Base-by-base conservation (phyloP, 2,329 filamentous ascomycete species). In the Ceratocystis variospora region DNA sequence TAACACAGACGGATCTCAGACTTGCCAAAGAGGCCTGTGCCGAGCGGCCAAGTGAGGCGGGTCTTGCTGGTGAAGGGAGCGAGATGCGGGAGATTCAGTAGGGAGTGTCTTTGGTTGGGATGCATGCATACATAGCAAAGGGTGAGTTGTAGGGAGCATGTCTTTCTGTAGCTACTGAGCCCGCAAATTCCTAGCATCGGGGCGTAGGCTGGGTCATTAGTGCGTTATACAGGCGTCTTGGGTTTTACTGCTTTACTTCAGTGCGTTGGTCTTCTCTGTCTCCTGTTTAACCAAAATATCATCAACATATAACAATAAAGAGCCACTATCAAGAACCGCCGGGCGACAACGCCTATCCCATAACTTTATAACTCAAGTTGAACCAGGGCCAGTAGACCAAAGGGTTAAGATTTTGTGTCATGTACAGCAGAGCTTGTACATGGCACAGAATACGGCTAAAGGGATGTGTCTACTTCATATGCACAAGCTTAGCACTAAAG, bases 1-100 rank as follows among this genome's bases (percentile, higher is more conserved):
- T 96, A 69, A 86, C 80, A 48, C 79, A 81, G 68, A 80, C 81
- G 66, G 92, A 96, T 71, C 79, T 96, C 70, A 81, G 87, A 71
- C 77, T 87, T 66, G 92, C 90, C 3, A 87, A 81, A 73, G 86
- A 90, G 72, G 86, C 67, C 15, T 59, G 55, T 19, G 55, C 55
- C 4, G 55, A 59, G n/a, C 31, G 17, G 33, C 28, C 15, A 7
- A 33, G 3, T 10, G 17, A n/a, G 28, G 28, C 6, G 15, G 28
- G 3, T 2, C 25, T n/a, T 31, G 55, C 3, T n/a, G 44, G 25
- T 10, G 37, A 12, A 8, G 46, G 61, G 4, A 15, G 7, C 8
- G 61, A 46, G 28, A 62, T 45, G 44, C 37, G 37, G n/a, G 37
- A 62, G 44, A 25, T 25, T 5, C 37, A 62, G 61, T 62, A 62